A percentile compares a stretch with the other conserved stretches of the same genome.
phyloP scores from a whole-genome alignment of 2,329 filamentous ascomycete genomes.

The Zasmidium angulare region DNA sequence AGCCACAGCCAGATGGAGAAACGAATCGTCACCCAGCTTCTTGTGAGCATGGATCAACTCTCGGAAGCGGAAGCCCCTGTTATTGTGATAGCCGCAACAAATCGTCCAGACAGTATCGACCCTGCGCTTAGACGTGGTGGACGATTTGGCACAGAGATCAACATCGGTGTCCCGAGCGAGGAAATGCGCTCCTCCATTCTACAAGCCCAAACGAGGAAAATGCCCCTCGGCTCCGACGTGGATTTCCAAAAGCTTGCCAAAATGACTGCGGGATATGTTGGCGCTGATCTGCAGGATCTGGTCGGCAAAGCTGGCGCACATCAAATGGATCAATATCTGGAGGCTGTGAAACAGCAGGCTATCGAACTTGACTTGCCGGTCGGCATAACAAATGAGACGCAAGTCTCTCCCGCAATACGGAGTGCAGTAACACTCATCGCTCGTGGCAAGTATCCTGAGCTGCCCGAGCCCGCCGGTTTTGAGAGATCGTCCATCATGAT shows the following conservation, averaged over 20 bases:
- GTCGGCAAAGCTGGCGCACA: slow-evolving; percentile 65
- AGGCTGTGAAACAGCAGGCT: slow-evolving; percentile 47
- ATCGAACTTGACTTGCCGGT: slow-evolving; percentile 40
- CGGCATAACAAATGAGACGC: slow-evolving; percentile 15
- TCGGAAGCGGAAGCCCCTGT: slow-evolving; percentile 68
- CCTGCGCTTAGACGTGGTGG: slow-evolving; percentile 72
- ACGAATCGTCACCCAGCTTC: slow-evolving; percentile 77
- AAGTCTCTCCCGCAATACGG: background rate
- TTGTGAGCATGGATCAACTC: slow-evolving; percentile 81
- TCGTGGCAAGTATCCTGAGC: slow-evolving; percentile 46
- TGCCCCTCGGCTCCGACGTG: slow-evolving; percentile 66
- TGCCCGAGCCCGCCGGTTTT: slow-evolving; percentile 53
- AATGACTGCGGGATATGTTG: slow-evolving; percentile 87
- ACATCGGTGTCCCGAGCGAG: slow-evolving; percentile 83
- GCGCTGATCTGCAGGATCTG: slow-evolving; percentile 77
- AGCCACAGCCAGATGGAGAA: slow-evolving; percentile 88
- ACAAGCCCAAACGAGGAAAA: slow-evolving; percentile 66
- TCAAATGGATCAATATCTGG: slow-evolving; percentile 62
- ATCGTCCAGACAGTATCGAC: slow-evolving; percentile 82
- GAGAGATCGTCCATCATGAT: slow-evolving; percentile 60
- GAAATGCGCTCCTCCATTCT: slow-evolving; percentile 75
- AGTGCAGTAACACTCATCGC: slow-evolving; percentile 38
- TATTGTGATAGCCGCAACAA: slow-evolving; percentile 88
- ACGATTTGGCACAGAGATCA: slow-evolving; percentile 79
- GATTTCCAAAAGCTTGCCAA: slow-evolving; percentile 75